Conservation (phyloP, 441 rosid species). For the Aquilaria agallochum region DNA sequence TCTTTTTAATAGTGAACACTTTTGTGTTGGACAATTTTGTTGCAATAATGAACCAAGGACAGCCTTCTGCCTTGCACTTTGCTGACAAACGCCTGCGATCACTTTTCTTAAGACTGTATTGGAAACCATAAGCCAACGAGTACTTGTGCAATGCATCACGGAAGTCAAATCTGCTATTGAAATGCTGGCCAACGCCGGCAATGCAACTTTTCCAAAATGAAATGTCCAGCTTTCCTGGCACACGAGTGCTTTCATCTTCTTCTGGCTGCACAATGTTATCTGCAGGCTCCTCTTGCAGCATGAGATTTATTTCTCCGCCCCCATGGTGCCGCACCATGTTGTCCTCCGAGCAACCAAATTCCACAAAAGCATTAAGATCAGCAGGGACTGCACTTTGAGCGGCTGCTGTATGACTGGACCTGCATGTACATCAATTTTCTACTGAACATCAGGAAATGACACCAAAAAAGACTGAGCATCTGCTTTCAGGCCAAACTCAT, state of each 20-base stretch:
- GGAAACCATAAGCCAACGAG: constrained; percentile 90
- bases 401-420: no score
- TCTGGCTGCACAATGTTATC: constrained; percentile 75
- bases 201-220: constrained; percentile 86
- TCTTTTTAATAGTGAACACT: constrained; percentile 80
- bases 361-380: constrained; percentile 63
- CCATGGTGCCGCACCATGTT: no score
- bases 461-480: no score
- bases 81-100: constrained; percentile 92
- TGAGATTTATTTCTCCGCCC: no score
- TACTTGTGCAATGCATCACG: constrained; percentile 81
- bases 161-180: constrained; percentile 72
- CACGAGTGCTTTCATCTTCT: constrained; percentile 42
- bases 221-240: constrained; percentile 62
- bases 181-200: constrained; percentile 88
- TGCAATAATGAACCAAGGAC: constrained; percentile 97
- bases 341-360: constrained; percentile 11
- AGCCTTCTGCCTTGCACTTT: constrained; percentile 91
- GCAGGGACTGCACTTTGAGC: constrained; percentile 34
- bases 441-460: no score
- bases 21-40: constrained; percentile 85
- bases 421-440: no score
- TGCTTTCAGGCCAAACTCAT: no score
- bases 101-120: constrained; percentile 82
- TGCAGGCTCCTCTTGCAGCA: constrained; percentile 27